Base-by-base conservation (phyloP, 306 rosid genomes). In the Citrullus mucosospermus region DNA sequence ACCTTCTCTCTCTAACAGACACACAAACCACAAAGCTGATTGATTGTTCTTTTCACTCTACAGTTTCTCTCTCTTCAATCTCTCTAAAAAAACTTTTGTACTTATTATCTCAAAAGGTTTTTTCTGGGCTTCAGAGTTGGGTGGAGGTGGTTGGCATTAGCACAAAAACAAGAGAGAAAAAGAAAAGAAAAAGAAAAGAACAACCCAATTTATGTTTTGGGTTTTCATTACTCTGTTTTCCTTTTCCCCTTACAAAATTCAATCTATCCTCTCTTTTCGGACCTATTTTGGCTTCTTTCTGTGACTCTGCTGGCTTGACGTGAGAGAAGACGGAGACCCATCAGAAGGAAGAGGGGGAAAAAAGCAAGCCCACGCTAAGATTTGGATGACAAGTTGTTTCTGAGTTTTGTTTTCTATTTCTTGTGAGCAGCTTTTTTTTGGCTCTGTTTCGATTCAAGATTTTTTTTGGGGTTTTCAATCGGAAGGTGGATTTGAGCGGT, bases 201-300 rank as follows among this genome's bases (percentile, higher is more conserved):
- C 0, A 57, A 61, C 75, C 57, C 9, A 53, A 43, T 80, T 65
- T 71, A 57, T 82, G 62, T 75, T 75, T 4, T 82, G 48, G 62
- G 22, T 76, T 78, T 81, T 66, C 54, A 43, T 58, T 73, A 82
- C 84, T 88, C 78, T 80, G 80, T 75, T 72, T 72, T 85, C 83
- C 86, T 72, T 72, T 72, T 55, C 84, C 83, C 87, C 78, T 74
- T 48, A 56, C 77, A 66, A 76, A 46, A 78, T 75, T 75, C 61
- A 72, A 56, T 67, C 76, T 55, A 56, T 62, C 77, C 76, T 66
- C 63, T 54, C 76, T 66, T 79, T 79, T 57, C 62, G 81, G 81
- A 65, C 77, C 57, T 50, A 5, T 66, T 78, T 65, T 67, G 81
- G 77, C 81, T 67, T 68, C 41, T 78, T 78, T 12, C 55, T 78